Base-by-base conservation (phyloP, 2,329 filamentous ascomycete species). In the Penicillium sp. region DNA sequence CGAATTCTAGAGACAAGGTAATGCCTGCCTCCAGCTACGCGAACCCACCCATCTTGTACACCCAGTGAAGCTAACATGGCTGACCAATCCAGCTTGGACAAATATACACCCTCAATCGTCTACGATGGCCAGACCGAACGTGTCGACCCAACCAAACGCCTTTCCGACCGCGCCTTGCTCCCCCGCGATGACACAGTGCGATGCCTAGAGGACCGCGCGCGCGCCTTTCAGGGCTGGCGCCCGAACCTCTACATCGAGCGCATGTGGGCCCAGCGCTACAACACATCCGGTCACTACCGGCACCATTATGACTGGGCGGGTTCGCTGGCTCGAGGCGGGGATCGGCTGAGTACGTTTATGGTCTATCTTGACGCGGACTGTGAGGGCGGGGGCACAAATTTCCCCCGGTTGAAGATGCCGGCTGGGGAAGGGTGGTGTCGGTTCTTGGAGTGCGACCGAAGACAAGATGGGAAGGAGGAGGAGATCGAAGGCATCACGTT, bases 281-380 rank as follows among this genome's bases (percentile, higher is more conserved):
- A 79, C n/a, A 65, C 71, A 5, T 77, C 75, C 3, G 84, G 83
- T 1, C 82, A 86, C 66, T 87, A 86, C 66, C 70, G 70, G 3
- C 77, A 83, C 56, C 83, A 86, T 60, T 86, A 81, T 64, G 84
- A 87, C 68, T 86, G 83, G 82, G 72, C 70, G 40, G 77, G 76
- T 5, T 71, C 73, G 0, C 65, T 66, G 21, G 69, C 58, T 47
- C 68, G 63, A 3, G 70, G 67, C 47, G 74, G 67, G 4, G 77
- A 76, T 34, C 72, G 84, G 0, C 69, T 82, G 5, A 83, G 78
- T 51, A 83, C 78, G 3, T 86, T 86, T 62, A 86, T 86, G 82
- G 83, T 86, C 1, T 87, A 85, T 62, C 66, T 86, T 0, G 69
- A 73, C 8, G 78, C 70, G 6, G 72, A 81, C 44, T 83, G 81